Base-by-base conservation (phyloP, 1,139 yeast genomes). In the Hansenula sp. region DNA sequence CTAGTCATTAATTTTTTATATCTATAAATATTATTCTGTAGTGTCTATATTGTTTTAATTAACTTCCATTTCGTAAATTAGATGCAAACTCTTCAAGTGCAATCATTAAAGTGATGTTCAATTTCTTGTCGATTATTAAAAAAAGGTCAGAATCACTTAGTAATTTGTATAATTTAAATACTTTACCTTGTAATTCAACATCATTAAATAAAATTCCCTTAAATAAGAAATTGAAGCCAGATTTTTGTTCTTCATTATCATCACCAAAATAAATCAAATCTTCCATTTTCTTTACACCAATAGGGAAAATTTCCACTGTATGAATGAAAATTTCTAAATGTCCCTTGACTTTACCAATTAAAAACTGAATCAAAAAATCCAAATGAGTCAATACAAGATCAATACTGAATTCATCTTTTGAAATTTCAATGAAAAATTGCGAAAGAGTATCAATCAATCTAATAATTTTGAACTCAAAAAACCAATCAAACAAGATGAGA, bases 391-490 rank as follows among this genome's bases (percentile, higher is more conserved):
- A 21, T n/a, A 21, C 2, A n/a, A 18, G 18, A 2, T 35, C 21
- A 4, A 32, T 4, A 5, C 5, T 9, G 8, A 43, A 21, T 12
- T 39, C 39, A 2, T 28, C 17, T 1, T 16, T 4, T 5, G 16
- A 20, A 13, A 42, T 11, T 2, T 41, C 9, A n/a, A 19, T 20
- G 11, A 42, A 20, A 17, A 43, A 37, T 6, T 27, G 31, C 20
- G 32, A 28, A 12, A 53, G 18, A 2, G 43, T 39, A 10, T 52
- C 58, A 18, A 53, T 50, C 12, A 52, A 31, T 18, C 37, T 43
- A 2, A 51, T 51, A 2, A 51, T 46, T n/a, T 52, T 51, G 34
- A 44, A 50, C 13, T 54, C 57, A 40, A 54, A 54, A 21, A 54
- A 40, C 32, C 53, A 53, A n/a, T 44, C 50, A 36, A 52, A 54